Evolutionary conservation across 1,139 yeast species (phyloP).

Genomic region (Geotrichum candidum): DNA sequence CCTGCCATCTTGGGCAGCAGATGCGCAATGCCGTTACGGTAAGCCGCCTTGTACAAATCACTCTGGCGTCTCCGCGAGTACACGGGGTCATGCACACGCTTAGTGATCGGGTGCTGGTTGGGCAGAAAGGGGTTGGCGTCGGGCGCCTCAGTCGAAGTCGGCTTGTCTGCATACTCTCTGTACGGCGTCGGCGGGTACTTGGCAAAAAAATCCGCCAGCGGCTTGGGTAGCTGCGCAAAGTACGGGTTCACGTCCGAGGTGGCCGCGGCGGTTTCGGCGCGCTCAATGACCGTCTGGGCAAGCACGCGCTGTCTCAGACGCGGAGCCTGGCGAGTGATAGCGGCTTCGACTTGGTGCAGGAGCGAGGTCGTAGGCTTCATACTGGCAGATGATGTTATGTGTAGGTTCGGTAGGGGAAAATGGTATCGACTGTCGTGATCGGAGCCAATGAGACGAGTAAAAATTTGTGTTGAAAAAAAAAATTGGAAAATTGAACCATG

Average conservation of each 20-base stretch:
- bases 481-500: not conserved
- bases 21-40: conserved; percentile 71
- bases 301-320: conserved; percentile 15
- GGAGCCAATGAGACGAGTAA: not conserved
- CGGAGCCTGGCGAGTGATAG: conserved; percentile 12
- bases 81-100: conserved; percentile 68
- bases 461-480: not conserved
- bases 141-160: conserved; percentile 60
- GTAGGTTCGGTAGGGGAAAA: not conserved
- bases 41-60: conserved; percentile 77
- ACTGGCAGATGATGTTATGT: not conserved
- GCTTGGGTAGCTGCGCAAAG: conserved; percentile 51
- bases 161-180: conserved; percentile 54
- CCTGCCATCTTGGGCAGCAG: conserved; percentile 69
- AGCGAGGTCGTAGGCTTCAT: conserved; percentile 13
- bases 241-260: conserved; percentile 22
- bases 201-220: conserved; percentile 68
- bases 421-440: not conserved
- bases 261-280: conserved; percentile 13
- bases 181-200: conserved; percentile 86
- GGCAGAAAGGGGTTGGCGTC: conserved; percentile 84
- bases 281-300: conserved; percentile 10
- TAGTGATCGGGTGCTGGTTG: conserved; percentile 76
- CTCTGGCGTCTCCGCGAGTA: conserved; percentile 81
- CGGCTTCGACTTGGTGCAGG: conserved; percentile 11